Conservation (phyloP, 2,329 filamentous ascomycete genomes). For the Zasmidium angulare region DNA sequence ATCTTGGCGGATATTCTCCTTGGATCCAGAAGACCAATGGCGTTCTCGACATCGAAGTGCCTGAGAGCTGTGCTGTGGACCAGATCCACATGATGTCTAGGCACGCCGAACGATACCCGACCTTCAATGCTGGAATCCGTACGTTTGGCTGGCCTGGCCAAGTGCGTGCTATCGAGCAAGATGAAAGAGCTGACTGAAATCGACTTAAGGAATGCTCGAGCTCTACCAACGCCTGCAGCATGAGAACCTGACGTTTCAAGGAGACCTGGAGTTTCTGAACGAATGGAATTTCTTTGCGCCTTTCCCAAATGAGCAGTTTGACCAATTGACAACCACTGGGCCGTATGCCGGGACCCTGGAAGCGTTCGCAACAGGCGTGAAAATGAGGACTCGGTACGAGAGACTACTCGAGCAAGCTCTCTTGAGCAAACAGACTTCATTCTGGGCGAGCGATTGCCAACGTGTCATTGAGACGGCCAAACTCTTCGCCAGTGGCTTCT, state of each 20-base stretch:
- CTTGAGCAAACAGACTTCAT: constrained; percentile 34
- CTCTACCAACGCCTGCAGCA: constrained; percentile 50
- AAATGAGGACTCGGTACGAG: constrained; percentile 54
- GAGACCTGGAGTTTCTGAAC: constrained; percentile 56
- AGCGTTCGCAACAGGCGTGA: constrained; percentile 55
- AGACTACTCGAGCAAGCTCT: constrained; percentile 42
- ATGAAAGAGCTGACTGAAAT: constrained; percentile 1
- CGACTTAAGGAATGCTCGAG: constrained; percentile 44
- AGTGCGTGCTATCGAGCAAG: not conserved
- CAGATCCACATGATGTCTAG: constrained; percentile 63
- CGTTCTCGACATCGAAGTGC: constrained; percentile 44
- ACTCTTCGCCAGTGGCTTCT: constrained; percentile 57
- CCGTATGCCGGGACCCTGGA: constrained; percentile 57
- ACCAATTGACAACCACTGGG: constrained; percentile 56
- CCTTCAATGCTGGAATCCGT: constrained; percentile 50
- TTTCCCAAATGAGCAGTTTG: constrained; percentile 46
- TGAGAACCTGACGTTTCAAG: constrained; percentile 44
- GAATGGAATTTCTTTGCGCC: constrained; percentile 56
- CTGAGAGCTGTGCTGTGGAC: constrained; percentile 52
- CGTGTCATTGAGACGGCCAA: constrained; percentile 58
- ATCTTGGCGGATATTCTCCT: constrained; percentile 56
- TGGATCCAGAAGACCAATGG: constrained; percentile 53
- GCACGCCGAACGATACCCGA: constrained; percentile 60
- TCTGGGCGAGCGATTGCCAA: constrained; percentile 57
- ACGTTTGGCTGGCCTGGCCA: constrained; percentile 30